Conservation (phyloP, 2,329 filamentous ascomycete genomes). For the Aspergillus hortae region DNA sequence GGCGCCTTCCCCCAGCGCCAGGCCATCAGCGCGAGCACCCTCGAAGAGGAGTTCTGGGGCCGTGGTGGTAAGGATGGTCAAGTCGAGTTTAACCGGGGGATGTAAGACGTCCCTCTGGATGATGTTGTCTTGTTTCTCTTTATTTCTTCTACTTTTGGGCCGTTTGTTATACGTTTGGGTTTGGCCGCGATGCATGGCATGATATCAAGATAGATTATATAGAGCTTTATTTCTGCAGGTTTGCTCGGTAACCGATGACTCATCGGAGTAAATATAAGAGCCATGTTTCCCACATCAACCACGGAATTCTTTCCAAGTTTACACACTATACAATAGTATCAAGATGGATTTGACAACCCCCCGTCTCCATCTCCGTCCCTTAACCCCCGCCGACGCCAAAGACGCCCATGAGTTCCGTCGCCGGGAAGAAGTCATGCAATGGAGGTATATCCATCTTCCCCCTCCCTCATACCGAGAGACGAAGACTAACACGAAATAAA, state of each 20-base stretch:
- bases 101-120: conserved; percentile 48
- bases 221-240: no score
- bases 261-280: no score
- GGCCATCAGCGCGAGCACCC: conserved; percentile 66
- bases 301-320: no score
- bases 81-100: conserved; percentile 96
- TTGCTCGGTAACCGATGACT: no score
- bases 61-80: conserved; percentile 73
- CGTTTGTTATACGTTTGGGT: background rate
- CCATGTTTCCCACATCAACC: no score
- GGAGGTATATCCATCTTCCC: conserved; percentile 4
- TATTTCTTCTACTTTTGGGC: background rate
- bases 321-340: background rate
- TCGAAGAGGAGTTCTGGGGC: conserved; percentile 85
- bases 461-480: background rate
- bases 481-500: background rate
- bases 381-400: conserved; percentile 4
- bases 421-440: conserved; percentile 11
- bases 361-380: conserved; percentile 7
- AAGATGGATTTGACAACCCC: conserved; percentile 2
- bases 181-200: conserved; percentile 1
- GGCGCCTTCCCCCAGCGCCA: conserved; percentile 92
- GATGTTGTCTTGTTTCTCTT: conserved; percentile 5
- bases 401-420: conserved; percentile 7
- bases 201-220: background rate